phyloP scores from a whole-genome alignment of 179 eudicot species.

The Sideroxylon spinosum region DNA sequence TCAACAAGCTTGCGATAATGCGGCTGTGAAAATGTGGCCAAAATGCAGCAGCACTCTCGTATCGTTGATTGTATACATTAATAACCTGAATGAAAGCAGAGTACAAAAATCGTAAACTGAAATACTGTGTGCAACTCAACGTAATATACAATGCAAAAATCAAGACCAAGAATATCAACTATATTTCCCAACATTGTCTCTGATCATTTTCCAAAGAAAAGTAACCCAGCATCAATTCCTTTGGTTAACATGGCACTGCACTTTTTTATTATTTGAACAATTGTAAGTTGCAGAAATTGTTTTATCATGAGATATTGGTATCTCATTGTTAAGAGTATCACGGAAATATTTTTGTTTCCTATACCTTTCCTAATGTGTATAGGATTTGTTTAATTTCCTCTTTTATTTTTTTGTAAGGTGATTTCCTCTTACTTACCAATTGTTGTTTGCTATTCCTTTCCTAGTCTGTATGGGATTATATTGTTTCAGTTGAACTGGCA shows the following conservation, averaged over 20 bases:
- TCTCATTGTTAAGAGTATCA: too few relatives aligned
- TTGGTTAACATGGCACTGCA: background rate
- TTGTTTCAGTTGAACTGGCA: too few relatives aligned
- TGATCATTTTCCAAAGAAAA: background rate
- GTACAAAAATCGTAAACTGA: background rate
- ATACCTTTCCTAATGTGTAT: too few relatives aligned
- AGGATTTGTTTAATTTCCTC: too few relatives aligned
- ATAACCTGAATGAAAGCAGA: slow-evolving; percentile 48
- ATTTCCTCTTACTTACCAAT: too few relatives aligned
- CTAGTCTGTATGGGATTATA: too few relatives aligned
- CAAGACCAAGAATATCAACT: background rate
- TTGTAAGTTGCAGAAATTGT: background rate
- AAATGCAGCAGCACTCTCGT: slow-evolving; percentile 87
- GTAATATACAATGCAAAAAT: background rate
- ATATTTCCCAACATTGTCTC: background rate
- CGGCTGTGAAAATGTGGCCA: slow-evolving; percentile 97
- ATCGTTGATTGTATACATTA: slow-evolving; percentile 78
- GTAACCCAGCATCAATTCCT: background rate
- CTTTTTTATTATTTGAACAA: background rate
- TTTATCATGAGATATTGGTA: background rate
- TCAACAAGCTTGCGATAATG: slow-evolving; percentile 77
- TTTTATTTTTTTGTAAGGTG: too few relatives aligned
- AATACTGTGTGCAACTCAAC: background rate
- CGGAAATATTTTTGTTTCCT: too few relatives aligned
- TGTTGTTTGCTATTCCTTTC: too few relatives aligned